Base-by-base conservation (phyloP, 2,329 filamentous ascomycete species). In the Chaetomium sp. region DNA sequence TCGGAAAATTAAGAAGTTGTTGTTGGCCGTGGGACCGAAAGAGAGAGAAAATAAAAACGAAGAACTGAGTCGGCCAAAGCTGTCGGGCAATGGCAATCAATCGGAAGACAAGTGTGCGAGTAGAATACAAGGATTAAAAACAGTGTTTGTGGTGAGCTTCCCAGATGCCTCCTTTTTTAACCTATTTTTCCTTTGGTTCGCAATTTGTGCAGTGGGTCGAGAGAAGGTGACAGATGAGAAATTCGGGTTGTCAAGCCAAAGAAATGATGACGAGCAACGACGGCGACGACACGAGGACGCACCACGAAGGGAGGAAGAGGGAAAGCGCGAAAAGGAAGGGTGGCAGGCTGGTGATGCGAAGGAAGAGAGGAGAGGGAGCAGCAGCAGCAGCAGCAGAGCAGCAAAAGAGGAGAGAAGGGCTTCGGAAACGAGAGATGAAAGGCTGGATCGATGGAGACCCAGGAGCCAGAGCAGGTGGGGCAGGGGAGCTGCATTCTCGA, bases 81-180 rank as follows among this genome's bases (percentile, higher is more conserved):
- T 60, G 38, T 48, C 37, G 46, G 47, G 36, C 45, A 52, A 53
- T 38, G 44, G 58, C 52, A 49, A 58, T 52, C 53, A 65, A 63
- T 48, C 51, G 36, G 54, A 61, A 53, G 58, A 59, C 56, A 59
- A 43, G 51, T 53, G 57, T 53, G 61, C 58, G 60, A 62, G 59
- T 63, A 65, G 52, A 65, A 64, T 64, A 65, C 61, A 65, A 64
- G 65, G 66, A 73, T 72, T 69, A 72, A 71, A 68, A 67, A 52
- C 56, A 57, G 57, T 27, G 40, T 53, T 59, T 53, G 58, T 52
- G 52, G 52, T 14, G 58, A 59, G 61, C 59, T 38, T 60, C 62
- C 61, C 62, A 58, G 61, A 61, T 56, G 59, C 58, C 56, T 65
- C 44, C 43, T 63, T 67, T 64, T 64, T 64, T 59, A 35, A 51